Evolutionary conservation across 108 stramenopile species (phyloP).

Genomic region (Poteriospumella lacustris): DNA sequence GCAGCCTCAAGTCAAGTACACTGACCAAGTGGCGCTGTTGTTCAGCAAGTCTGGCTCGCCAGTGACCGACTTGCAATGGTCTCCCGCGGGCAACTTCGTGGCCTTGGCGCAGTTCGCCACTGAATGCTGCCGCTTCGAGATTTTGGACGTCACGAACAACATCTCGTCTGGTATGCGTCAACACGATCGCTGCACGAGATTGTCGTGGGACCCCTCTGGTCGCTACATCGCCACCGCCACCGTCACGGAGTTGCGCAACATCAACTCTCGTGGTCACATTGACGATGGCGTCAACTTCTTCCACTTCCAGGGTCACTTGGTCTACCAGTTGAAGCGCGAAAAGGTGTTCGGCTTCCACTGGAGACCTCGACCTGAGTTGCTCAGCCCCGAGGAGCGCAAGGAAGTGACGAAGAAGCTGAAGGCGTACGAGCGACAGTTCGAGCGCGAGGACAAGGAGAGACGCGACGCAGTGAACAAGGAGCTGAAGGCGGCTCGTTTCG

Average conservation of each 20-base stretch:
- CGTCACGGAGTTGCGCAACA: background rate
- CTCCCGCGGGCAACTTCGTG: conserved; percentile 78
- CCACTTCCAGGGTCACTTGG: conserved; percentile 58
- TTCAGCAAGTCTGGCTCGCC: conserved; percentile 73
- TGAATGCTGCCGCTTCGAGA: conserved; percentile 57
- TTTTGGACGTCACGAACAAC: conserved; percentile 86
- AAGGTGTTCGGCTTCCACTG: conserved; percentile 48
- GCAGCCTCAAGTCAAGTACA: conserved; percentile 41
- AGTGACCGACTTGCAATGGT: conserved; percentile 86
- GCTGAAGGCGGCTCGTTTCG: background rate
- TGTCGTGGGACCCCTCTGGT: conserved; percentile 89
- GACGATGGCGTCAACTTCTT: conserved; percentile 66
- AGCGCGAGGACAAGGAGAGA: conserved; percentile 79
- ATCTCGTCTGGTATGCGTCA: conserved; percentile 66
- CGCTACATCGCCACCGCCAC: conserved; percentile 72
- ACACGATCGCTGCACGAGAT: conserved; percentile 85
- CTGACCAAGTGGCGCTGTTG: too few species aligned
- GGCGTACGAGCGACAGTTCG: conserved; percentile 94
- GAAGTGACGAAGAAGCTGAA: conserved; percentile 81
- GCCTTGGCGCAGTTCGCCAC: conserved; percentile 83
- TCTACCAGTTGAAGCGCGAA: background rate
- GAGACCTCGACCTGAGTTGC: conserved; percentile 77
- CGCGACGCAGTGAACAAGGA: background rate
- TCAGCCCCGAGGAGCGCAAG: conserved; percentile 68
- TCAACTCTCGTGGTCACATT: background rate